Base-by-base conservation (phyloP, 2,329 filamentous ascomycete genomes). In the Aspergillus terreus region DNA sequence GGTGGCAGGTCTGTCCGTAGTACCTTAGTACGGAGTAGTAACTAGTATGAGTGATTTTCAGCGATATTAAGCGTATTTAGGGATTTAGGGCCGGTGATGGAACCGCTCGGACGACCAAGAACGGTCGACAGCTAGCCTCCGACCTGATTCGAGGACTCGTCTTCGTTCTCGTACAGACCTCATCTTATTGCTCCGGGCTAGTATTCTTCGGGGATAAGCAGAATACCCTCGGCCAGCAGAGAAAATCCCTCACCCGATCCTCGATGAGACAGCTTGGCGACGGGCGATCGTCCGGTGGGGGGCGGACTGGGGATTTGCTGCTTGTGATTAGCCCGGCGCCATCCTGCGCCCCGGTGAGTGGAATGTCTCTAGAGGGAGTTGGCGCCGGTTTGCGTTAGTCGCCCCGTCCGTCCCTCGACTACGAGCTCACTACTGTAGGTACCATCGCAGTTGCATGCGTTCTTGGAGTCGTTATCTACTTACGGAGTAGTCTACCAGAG, bases 161-260 rank as follows among this genome's bases (percentile, higher is more conserved):
- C 10, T 30, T 30, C 27, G 27, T 30, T 30, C 27, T 30, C 27
- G 27, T 30, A 30, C 27, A 11, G 27, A 30, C 10, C 27, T 30
- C 27, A 10, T 30, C 27, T 30, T 30, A 30, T 23, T 6, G 2
- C 5, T 23, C 23, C 4, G 4, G 9, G 7, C 27, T 30, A 30
- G 27, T 30, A 38, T 7, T n/a, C 6, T 17, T 38, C 35, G 35
- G 35, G 35, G 35, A 38, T 42, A 42, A 42, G 14, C 14, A 38
- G 15, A 3, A 14, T 2, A 42, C 10, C 40, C n/a, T 12, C 15
- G 19, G 40, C 15, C 40, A 42, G 19, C 15, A 23, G 17, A 47
- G 57, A 65, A 67, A 67, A 67, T 67, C 64, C 65, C 65, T 67
- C 65, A 67, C 62, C 54, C 57, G 64, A 67, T 66, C 59, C 55